phyloP scores from a whole-genome alignment of 352 stramenopile genomes.

The Phytophthora constricta region DNA sequence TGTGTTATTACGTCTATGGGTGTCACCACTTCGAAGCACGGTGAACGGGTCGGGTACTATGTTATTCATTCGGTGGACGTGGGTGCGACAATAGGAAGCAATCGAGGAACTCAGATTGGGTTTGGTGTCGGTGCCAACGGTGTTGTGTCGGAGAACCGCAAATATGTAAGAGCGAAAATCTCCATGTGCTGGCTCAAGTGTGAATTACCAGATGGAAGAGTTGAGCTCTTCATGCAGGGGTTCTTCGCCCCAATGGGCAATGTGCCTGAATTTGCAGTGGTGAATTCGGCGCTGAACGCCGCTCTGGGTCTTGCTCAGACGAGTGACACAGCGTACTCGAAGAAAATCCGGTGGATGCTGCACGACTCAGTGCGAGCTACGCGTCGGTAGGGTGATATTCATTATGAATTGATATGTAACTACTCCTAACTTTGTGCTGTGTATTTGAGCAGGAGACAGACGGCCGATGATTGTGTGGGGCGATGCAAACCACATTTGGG shows the following conservation, averaged over 20 bases:
- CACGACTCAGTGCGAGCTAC: conserved; percentile 38
- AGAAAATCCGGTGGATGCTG: conserved; percentile 59
- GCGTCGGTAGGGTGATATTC: conserved; percentile 20
- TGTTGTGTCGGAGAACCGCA: background rate
- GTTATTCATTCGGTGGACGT: conserved; percentile 50
- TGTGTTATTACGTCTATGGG: conserved; percentile 46
- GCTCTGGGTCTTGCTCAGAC: conserved; percentile 38
- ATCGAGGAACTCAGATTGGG: conserved; percentile 23
- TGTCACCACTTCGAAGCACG: conserved; percentile 24
- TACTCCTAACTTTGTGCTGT: conserved; percentile 2
- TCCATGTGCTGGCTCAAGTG: conserved; percentile 56
- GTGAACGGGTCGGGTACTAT: conserved; percentile 48
- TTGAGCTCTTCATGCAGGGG: conserved; percentile 51
- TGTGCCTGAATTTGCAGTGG: conserved; percentile 35
- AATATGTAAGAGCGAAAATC: conserved; percentile 37
- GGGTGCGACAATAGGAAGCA: conserved; percentile 22
- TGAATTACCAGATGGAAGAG: conserved; percentile 38
- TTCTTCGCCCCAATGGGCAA: conserved; percentile 47
- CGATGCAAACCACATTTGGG: conserved; percentile 43
- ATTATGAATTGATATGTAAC: background rate
- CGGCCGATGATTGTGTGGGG: conserved; percentile 38
- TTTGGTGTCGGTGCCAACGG: background rate
- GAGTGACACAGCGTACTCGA: conserved; percentile 45
- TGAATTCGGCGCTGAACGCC: conserved; percentile 31
- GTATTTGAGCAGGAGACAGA: conserved; percentile 1